phyloP scores from a whole-genome alignment of 441 rosid genomes.

The Aleurites moluccanus region DNA sequence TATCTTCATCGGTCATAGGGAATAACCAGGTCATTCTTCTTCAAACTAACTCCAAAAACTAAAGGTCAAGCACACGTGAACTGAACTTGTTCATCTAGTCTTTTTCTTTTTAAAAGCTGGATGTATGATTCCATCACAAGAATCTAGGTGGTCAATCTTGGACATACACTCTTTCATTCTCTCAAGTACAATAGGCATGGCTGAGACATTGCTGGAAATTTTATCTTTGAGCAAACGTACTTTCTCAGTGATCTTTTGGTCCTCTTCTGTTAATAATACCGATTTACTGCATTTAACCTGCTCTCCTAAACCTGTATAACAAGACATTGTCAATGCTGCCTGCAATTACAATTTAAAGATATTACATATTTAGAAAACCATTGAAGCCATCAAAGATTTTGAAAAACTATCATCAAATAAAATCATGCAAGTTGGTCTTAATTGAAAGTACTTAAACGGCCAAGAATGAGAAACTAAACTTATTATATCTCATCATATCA shows the following conservation, averaged over 20 bases:
- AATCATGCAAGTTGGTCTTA: not conserved
- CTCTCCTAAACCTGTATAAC: slow-evolving; percentile 29
- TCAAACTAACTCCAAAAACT: slow-evolving; percentile 14
- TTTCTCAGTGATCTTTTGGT: slow-evolving; percentile 38
- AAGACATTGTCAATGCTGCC: no score
- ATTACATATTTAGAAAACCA: no score
- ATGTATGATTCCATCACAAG: slow-evolving; percentile 37
- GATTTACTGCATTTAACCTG: slow-evolving; percentile 17
- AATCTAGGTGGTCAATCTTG: slow-evolving; percentile 42
- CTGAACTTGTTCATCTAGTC: slow-evolving; percentile 27
- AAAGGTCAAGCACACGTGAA: not conserved
- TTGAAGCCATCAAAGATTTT: no score
- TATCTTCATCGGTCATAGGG: not conserved
- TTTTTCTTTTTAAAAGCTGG: slow-evolving; percentile 47
- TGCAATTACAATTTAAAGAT: no score
- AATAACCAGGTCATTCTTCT: slow-evolving; percentile 10
- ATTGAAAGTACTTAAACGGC: not conserved
- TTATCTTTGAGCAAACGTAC: slow-evolving; percentile 40
- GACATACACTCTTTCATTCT: slow-evolving; percentile 55
- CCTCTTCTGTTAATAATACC: slow-evolving; percentile 22
- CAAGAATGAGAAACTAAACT: not conserved
- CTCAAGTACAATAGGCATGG: slow-evolving; percentile 45
- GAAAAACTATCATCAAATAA: no score
- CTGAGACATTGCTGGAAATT: slow-evolving; percentile 40
- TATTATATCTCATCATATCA: not conserved